These are phyloP conservation scores for Ophiostoma ulmi DNA, from an alignment of 2,329 filamentous ascomycete species.

Conservation along the genomic window DNA sequence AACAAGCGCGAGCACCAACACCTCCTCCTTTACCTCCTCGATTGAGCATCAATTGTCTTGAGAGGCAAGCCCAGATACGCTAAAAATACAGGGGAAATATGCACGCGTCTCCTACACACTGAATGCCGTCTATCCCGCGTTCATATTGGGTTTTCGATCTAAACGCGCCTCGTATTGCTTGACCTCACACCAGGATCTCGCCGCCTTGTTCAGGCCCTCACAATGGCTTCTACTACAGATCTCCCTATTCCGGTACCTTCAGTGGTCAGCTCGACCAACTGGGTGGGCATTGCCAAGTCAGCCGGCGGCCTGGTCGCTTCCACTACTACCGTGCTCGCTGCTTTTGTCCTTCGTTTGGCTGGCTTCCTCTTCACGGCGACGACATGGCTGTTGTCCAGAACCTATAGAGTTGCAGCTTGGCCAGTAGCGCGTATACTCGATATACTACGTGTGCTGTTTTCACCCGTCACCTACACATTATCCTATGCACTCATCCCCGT, in stretches of 20 bases:
- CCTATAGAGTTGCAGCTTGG: slow-evolving; percentile 21
- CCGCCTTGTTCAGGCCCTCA: not conserved
- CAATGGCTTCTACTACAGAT: not conserved
- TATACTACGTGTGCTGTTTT: slow-evolving; percentile 34
- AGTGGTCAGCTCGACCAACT: not conserved
- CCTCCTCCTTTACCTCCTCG: not conserved
- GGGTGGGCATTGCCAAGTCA: slow-evolving; percentile 19
- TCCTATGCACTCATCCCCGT: slow-evolving; percentile 30
- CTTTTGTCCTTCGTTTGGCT: slow-evolving; percentile 8
- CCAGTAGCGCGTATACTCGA: slow-evolving; percentile 28
- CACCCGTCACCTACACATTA: slow-evolving; percentile 37
- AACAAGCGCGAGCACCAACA: not conserved
- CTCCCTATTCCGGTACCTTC: not conserved
- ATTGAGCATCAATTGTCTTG: not conserved
- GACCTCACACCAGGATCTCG: not conserved
- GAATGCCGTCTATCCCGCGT: not conserved
- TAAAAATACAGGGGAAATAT: not conserved
- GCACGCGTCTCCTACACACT: not conserved
- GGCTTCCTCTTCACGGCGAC: not conserved
- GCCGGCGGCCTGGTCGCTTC: slow-evolving; percentile 9
- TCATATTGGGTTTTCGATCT: not conserved
- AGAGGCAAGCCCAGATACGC: not conserved
- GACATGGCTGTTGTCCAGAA: slow-evolving; percentile 19
- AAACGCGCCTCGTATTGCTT: not conserved
- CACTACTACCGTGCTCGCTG: not conserved